Conservation (phyloP, 2,329 filamentous ascomycete species). For the Exutisphaerella laricina region DNA sequence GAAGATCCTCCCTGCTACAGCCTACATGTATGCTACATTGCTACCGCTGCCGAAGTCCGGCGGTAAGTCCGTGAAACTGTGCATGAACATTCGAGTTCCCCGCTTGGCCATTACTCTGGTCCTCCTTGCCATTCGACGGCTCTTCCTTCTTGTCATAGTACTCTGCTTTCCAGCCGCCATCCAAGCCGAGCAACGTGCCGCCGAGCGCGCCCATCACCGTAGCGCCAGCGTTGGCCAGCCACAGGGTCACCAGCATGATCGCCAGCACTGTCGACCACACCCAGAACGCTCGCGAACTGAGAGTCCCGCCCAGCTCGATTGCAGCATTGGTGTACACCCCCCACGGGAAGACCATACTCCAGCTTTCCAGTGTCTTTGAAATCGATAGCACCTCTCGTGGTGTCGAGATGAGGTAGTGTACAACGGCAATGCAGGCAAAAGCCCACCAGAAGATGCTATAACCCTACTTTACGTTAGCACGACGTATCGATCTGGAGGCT, state of each 20-base stretch:
- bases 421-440: conserved; percentile 8
- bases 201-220: conserved; percentile 6
- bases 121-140: neutral
- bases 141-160: neutral
- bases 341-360: conserved; percentile 13
- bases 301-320: conserved; percentile 8
- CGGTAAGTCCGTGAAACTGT: too few species aligned
- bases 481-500: neutral
- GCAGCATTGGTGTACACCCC: conserved; percentile 15
- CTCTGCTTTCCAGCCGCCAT: conserved; percentile 6
- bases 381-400: conserved; percentile 7
- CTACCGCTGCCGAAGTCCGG: too few species aligned
- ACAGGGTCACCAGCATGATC: conserved; percentile 7
- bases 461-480: conserved; percentile 1
- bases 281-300: conserved; percentile 10
- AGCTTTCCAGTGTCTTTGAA: conserved; percentile 8
- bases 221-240: conserved; percentile 9
- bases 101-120: neutral
- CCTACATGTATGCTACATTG: too few species aligned
- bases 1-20: too few species aligned
- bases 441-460: conserved; percentile 16
- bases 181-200: conserved; percentile 8
- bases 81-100: too few species aligned
- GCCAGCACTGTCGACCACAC: conserved; percentile 10
- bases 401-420: conserved; percentile 6